Conservation (phyloP, 306 rosid species). For the Quercus bicolor region DNA sequence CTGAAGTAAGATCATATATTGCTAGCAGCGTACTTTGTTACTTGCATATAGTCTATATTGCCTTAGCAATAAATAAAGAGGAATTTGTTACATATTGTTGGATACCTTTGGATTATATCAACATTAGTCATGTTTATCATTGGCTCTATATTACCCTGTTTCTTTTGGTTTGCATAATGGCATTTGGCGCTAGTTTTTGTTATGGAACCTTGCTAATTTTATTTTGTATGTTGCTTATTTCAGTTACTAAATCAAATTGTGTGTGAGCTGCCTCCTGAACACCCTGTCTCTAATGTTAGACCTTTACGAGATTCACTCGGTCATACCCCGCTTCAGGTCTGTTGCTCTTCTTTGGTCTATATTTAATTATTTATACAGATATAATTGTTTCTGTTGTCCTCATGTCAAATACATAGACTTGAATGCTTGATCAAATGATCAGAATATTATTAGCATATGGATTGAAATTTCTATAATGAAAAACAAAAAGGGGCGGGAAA, state of each 20-base stretch:
- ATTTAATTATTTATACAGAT: background rate
- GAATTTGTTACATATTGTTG: background rate
- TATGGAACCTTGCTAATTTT: background rate
- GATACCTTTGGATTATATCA: background rate
- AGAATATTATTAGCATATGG: background rate
- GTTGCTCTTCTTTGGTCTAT: background rate
- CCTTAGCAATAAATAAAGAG: background rate
- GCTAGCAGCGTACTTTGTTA: background rate
- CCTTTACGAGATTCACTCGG: slow-evolving; percentile 96
- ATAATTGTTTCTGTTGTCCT: background rate
- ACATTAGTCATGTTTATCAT: background rate
- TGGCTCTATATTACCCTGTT: background rate
- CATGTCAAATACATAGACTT: background rate
- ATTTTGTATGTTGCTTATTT: slow-evolving; percentile 15
- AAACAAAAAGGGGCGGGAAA: too few species aligned
- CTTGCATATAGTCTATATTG: slow-evolving; percentile 3
- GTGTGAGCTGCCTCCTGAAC: slow-evolving; percentile 88
- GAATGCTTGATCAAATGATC: too few species aligned
- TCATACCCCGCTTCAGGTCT: slow-evolving; percentile 93
- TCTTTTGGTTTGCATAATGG: background rate
- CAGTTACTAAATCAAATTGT: slow-evolving; percentile 97
- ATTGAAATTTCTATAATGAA: background rate
- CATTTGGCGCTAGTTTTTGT: background rate
- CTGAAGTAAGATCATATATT: slow-evolving; percentile 62
- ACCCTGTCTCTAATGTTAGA: slow-evolving; percentile 66